A percentile compares a stretch with the other conserved stretches of the same genome.
These are phyloP conservation scores for Chamaecyparis obtusa DNA, from an alignment of 75 land plant species.

Conservation along the genomic window DNA sequence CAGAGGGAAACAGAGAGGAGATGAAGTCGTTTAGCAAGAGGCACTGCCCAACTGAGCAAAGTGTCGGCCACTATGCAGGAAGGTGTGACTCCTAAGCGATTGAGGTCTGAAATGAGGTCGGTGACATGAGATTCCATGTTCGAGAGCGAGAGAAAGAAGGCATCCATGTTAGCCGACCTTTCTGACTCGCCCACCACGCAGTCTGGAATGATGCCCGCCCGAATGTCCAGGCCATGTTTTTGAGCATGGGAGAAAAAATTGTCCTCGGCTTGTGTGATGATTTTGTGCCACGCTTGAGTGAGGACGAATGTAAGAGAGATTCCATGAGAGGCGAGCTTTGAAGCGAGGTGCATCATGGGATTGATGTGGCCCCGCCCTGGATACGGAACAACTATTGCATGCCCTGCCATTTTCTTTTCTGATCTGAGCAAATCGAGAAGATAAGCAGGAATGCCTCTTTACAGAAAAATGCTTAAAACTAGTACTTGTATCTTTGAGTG, in stretches of 20 bases:
- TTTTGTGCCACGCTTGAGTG: constrained; percentile 3
- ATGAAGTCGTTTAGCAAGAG: constrained; percentile 25
- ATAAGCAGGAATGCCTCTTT: too few species aligned
- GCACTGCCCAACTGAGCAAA: constrained; percentile 31
- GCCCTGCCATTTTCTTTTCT: background rate
- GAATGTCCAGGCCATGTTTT: background rate
- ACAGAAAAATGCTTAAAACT: too few species aligned
- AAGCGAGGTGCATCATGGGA: constrained; percentile 33
- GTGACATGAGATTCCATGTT: background rate
- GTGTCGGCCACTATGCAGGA: constrained; percentile 42
- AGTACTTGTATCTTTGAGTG: too few species aligned
- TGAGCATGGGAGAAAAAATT: background rate
- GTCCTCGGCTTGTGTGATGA: background rate
- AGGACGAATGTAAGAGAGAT: constrained; percentile 25
- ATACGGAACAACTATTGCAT: constrained; percentile 24
- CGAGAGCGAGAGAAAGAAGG: background rate
- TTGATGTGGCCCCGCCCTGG: constrained; percentile 34
- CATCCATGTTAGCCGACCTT: background rate
- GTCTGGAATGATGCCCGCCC: background rate
- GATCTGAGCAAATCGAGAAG: too few species aligned
- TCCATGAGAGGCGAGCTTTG: constrained; percentile 9
- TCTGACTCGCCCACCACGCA: background rate
- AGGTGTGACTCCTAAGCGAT: constrained; percentile 11
- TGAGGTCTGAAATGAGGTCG: constrained; percentile 16
- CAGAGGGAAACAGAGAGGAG: constrained; percentile 23